Evolutionary conservation across 306 rosid genomes (phyloP), one percentile per base, ranked within the genome.

Genomic region (Cucumis hystrix): DNA sequence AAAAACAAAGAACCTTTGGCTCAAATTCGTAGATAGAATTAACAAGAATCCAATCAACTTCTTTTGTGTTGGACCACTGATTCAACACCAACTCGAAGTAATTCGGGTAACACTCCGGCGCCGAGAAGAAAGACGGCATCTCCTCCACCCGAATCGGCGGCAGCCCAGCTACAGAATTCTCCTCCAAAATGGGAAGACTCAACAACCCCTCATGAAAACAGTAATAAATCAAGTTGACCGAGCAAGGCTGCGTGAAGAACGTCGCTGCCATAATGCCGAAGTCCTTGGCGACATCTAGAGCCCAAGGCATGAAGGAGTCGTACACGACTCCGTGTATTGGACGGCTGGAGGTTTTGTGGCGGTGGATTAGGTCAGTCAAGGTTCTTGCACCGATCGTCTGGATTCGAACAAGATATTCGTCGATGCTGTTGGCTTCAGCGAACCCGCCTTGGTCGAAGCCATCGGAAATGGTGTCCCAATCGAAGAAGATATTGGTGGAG

Each of bases 381-480:
- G 80, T 68, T 15, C 74, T 76, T 6, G 90, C 78, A 10, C 97
- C 95, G 3, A 2, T 37, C 9, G 80, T 25, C 83, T 87, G 33
- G 76, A 91, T 52, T 15, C 43, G 78, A 65, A 80, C 45, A 2
- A 91, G 47, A 65, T 88, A 89, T 58, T 80, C 85, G 28, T 59
- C 55, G 64, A 87, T 74, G 64, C 61, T 75, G 0, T 54, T 79
- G 16, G 83, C 87, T 40, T 65, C 79, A 40, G 77, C 25, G 37
- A 87, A 92, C 17, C 95, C 97, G 18, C 81, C 95, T 1, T 84
- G 65, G 43, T 92, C 95, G 66, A 39, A 88, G 10, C 97, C 91
- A 28, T 92, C 95, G 4, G 97, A 92, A 8, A 89, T 88, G 74
- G 85, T 77, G 28, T 88, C 97, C 59, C 88, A 78, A 11, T 85